These are phyloP conservation scores for Ophiostoma sp. DNA, from an alignment of 2,329 filamentous ascomycete genomes.

Conservation along the genomic window DNA sequence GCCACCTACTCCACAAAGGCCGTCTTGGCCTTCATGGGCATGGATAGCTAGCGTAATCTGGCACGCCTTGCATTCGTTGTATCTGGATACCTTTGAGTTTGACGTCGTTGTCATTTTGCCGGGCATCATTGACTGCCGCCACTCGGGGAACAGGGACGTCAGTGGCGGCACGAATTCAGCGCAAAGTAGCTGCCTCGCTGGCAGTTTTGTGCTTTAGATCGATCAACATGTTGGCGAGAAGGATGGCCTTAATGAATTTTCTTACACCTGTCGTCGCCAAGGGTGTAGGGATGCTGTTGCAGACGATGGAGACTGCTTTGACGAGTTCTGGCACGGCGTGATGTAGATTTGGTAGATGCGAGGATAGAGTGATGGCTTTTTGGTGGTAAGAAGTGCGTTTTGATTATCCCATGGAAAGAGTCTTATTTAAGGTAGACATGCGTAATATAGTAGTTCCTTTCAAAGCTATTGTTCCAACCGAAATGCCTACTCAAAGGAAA, in stretches of 20 bases:
- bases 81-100: neutral
- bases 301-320: neutral
- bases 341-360: too few relatives aligned
- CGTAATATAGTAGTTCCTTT: too few relatives aligned
- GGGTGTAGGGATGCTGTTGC: too few relatives aligned
- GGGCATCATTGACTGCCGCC: neutral
- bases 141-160: neutral
- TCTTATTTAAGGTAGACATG: too few relatives aligned
- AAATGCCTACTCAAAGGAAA: too few relatives aligned
- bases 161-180: neutral
- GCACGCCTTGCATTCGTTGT: neutral
- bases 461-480: too few relatives aligned
- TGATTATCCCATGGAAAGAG: too few relatives aligned
- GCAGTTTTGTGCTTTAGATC: neutral
- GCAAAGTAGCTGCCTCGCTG: neutral
- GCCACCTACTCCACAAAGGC: neutral
- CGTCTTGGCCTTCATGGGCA: neutral
- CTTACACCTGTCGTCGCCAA: neutral
- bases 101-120: neutral
- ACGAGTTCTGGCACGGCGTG: too few relatives aligned
- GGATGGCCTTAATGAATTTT: neutral
- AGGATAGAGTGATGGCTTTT: too few relatives aligned
- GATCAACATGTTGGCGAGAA: neutral
- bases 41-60: neutral
- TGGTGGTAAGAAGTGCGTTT: too few relatives aligned